phyloP scores from a whole-genome alignment of 2,329 filamentous ascomycete genomes.

The Pseudogymnoascus sp. region DNA sequence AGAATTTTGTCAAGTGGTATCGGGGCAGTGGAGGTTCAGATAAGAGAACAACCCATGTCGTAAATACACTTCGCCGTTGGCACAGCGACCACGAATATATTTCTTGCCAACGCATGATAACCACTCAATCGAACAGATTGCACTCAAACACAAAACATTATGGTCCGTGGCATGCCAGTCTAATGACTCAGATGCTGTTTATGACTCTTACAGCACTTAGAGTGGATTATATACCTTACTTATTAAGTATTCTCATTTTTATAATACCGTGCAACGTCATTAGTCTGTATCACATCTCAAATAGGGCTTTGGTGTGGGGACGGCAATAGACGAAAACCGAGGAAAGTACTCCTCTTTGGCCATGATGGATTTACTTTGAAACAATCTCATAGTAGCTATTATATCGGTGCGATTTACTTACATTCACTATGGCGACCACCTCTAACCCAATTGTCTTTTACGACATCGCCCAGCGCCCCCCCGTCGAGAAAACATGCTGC shows the following conservation, averaged over 20 bases:
- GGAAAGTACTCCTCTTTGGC: neutral
- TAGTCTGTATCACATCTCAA: neutral
- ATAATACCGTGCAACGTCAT: neutral
- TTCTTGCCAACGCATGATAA: conserved; percentile 3
- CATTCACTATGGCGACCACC: neutral
- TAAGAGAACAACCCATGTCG: neutral
- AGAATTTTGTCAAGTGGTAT: conserved; percentile 4
- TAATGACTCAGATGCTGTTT: neutral
- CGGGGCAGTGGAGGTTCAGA: neutral
- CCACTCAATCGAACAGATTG: conserved; percentile 4
- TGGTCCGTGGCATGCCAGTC: neutral
- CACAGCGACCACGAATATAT: neutral
- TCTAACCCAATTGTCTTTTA: conserved; percentile 11
- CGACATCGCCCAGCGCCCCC: conserved; percentile 12
- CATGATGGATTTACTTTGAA: neutral
- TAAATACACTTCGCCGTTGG: conserved; percentile 8
- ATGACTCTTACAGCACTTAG: neutral
- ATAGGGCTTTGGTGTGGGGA: neutral
- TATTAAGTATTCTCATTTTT: neutral
- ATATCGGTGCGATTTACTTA: neutral
- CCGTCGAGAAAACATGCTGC: conserved; percentile 9
- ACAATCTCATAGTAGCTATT: neutral
- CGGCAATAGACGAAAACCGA: neutral
- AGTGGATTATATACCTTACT: neutral
- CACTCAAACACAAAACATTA: neutral